Conservation (phyloP, 352 stramenopile species). For the Globisporangium carolinianum region DNA sequence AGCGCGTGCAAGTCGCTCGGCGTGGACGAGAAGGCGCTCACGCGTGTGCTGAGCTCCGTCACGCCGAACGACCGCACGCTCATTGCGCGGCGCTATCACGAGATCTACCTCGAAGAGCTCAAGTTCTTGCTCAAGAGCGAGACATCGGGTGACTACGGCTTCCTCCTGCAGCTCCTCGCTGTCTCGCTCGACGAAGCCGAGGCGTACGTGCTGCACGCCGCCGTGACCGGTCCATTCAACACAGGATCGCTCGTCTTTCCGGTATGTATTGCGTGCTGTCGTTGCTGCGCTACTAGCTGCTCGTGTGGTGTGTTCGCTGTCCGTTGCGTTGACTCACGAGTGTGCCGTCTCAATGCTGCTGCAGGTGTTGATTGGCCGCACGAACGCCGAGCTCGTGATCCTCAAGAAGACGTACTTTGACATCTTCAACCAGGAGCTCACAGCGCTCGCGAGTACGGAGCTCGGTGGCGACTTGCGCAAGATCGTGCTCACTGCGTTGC, state of each 20-base stretch:
- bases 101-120: conserved; percentile 22
- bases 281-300: no score
- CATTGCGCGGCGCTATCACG: conserved; percentile 20
- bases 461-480: conserved; percentile 33
- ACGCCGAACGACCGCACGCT: conserved; percentile 15
- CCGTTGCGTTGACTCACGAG: no score
- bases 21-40: conserved; percentile 18
- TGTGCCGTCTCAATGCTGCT: neutral
- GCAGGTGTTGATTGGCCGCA: conserved; percentile 23
- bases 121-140: conserved; percentile 18
- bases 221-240: conserved; percentile 18
- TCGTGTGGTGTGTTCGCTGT: no score
- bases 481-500: conserved; percentile 26
- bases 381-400: conserved; percentile 29
- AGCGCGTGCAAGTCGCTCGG: conserved; percentile 18
- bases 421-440: conserved; percentile 33
- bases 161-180: conserved; percentile 18
- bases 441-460: conserved; percentile 23
- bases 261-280: conserved; percentile 6
- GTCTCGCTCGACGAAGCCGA: conserved; percentile 21
- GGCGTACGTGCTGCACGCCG: conserved; percentile 18
- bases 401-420: conserved; percentile 44
- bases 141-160: conserved; percentile 20
- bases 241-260: conserved; percentile 19
- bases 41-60: conserved; percentile 15